Percentiles rank a stretch among this genome's conserved stretches.
These are phyloP conservation scores for Casuarina cunninghamiana DNA, from an alignment of 306 rosid species.

Conservation along the genomic window DNA sequence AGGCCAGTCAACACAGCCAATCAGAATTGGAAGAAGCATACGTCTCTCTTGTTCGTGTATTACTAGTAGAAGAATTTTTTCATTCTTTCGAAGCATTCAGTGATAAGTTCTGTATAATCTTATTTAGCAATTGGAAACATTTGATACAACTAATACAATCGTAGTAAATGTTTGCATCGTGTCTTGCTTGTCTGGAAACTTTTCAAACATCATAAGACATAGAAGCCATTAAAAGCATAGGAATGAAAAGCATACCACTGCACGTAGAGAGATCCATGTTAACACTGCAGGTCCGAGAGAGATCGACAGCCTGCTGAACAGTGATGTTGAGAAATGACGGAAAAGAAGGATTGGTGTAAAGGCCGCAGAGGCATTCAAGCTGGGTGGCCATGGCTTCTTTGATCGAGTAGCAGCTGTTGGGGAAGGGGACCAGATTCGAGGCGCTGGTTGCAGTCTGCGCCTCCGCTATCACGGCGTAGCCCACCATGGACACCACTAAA, in stretches of 20 bases:
- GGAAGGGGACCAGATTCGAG: constrained; percentile 27
- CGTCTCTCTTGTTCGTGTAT: no score
- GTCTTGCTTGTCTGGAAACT: no score
- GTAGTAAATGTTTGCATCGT: no score
- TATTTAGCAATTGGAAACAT: no score
- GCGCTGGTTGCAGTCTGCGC: constrained; percentile 30
- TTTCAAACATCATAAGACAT: background rate
- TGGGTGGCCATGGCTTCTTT: constrained; percentile 41
- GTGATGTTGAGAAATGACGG: constrained; percentile 18
- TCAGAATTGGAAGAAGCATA: no score
- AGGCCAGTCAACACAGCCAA: no score
- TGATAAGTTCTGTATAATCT: no score
- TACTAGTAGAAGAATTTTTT: no score
- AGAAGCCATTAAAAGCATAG: no score
- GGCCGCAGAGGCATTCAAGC: constrained; percentile 57
- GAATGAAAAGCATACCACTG: constrained; percentile 39
- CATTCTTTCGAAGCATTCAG: no score
- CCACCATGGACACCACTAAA: constrained; percentile 6
- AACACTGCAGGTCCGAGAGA: constrained; percentile 54
- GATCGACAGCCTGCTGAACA: constrained; percentile 32
- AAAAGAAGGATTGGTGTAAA: constrained; percentile 42
- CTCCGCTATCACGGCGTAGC: background rate
- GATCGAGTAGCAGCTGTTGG: constrained; percentile 49
- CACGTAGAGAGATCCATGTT: constrained; percentile 32
- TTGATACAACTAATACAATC: no score